A percentile compares a stretch with the other conserved stretches of the same genome.
phyloP scores from a whole-genome alignment of 768 basidiomycete genomes.

The Pulveroboletus sp. region DNA sequence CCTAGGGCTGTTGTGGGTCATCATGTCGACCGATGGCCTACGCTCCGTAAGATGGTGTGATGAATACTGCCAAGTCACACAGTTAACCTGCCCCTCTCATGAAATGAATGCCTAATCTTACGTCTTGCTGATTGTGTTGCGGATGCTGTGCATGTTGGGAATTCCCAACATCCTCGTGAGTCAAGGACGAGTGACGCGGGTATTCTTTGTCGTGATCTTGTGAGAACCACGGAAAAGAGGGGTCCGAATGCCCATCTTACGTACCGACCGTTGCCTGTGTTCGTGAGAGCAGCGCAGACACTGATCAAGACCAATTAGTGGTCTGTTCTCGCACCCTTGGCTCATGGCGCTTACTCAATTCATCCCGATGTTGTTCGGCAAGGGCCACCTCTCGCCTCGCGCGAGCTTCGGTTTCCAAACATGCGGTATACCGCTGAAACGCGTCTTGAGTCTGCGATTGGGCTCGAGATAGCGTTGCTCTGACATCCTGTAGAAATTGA shows the following conservation, averaged over 20 bases:
- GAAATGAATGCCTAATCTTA: conserved; percentile 22
- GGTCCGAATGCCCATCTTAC: conserved; percentile 17
- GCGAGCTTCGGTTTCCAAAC: conserved; percentile 62
- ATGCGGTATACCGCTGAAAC: conserved; percentile 63
- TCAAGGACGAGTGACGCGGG: conserved; percentile 28
- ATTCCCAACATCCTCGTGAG: conserved; percentile 28
- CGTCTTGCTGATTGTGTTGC: conserved; percentile 31
- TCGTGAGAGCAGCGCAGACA: conserved; percentile 34
- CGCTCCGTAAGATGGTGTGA: conserved; percentile 33
- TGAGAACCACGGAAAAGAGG: conserved; percentile 16
- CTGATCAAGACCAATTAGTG: conserved; percentile 21
- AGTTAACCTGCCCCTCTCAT: conserved; percentile 18
- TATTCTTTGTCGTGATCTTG: conserved; percentile 27
- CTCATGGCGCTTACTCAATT: conserved; percentile 36
- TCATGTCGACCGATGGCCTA: conserved; percentile 29
- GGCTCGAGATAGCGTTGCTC: conserved; percentile 54
- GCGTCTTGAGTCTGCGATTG: conserved; percentile 71
- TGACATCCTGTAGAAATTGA: conserved; percentile 58
- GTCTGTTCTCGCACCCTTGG: conserved; percentile 11
- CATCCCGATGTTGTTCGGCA: conserved; percentile 68
- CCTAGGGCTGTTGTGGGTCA: conserved; percentile 33
- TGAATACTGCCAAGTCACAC: conserved; percentile 23
- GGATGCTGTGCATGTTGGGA: conserved; percentile 29
- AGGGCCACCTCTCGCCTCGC: conserved; percentile 58
- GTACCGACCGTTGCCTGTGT: conserved; percentile 32